Evolutionary conservation across 1,284 basidiomycete species (phyloP), one percentile per base, ranked within the genome.

Genomic region (Cryptococcus sp.): DNA sequence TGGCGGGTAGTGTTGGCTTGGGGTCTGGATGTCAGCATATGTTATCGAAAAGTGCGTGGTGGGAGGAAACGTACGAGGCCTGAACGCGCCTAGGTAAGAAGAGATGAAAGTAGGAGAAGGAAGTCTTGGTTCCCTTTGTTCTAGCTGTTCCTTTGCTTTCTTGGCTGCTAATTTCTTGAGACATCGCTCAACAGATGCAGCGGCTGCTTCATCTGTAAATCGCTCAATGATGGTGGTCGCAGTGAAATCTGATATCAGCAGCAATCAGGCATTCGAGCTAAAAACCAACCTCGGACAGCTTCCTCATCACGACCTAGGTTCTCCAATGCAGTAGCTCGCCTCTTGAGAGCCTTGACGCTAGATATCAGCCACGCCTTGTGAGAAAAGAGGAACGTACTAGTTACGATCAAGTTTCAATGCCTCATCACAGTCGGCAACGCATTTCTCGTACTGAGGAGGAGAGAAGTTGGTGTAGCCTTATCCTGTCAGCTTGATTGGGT

Each of bases 81-180:
- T 85, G 87, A 98, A 98, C 10, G 96, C 94, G 56, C 92, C 87
- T 68, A 98, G 90, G 79, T 98, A 98, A 2, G 93, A 90, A 13
- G 87, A 87, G 62, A 97, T 88, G 76, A 98, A 98, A 2, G 90
- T 94, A 60, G 85, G 84, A 22, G 91, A 91, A 18, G 93, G 94
- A 37, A 98, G 79, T 57, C 86, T 84, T 7, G 85, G 87, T 76
- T 89, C 87, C 41, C 94, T 86, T 18, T 79, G 82, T 55, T 60
- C 53, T 21, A 67, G 52, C 19, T 62, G 59, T 49, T 62, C 61
- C 50, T 60, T 64, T 13, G 63, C 57, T 54, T 55, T 48, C 52
- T 56, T 60, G 50, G 46, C 77, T 0, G 93, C 83, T 34, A 96
- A 77, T 62, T 86, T 85, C 78, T 93, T 94, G 63, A 98, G 76